Evolutionary conservation across 1,284 basidiomycete species (phyloP), one percentile per base, ranked within the genome.

Genomic region (Stereum hirsutum): DNA sequence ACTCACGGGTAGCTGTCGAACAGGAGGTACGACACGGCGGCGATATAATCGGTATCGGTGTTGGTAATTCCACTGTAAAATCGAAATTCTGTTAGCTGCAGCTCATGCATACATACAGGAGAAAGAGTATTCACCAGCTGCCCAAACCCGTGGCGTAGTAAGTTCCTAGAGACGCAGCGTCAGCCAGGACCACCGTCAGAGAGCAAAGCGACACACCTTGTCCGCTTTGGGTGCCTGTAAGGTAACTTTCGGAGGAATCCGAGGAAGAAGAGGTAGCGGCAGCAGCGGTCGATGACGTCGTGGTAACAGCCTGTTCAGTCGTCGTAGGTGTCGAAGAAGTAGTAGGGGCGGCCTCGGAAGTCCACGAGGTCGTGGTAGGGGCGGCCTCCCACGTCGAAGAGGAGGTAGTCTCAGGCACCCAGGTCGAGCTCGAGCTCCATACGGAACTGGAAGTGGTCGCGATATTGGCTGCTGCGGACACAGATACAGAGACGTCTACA

Each of bases 1-100:
- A 54, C 81, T 50, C 54, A 83, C 78, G 80, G 79, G 65, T 60
- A 84, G 6, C 3, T 36, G 51, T 87, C 83, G 54, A 73, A 88
- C 5, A 85, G 57, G 0, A 55, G 21, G 3, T 73, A 49, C 10
- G 80, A 78, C 39, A 79, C 75, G 3, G 85, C 85, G 36, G 61
- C 75, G 43, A 88, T 83, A 54, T 57, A 52, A n/a, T 86, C 65
- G 2, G 28, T 45, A 54, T 77, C 70, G 0, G 27, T 61, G 64
- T 79, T 83, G 41, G 63, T 69, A 51, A 72, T 67, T 37, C 84
- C 85, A 56, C n/a, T n/a, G n/a, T n/a, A n/a, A n/a, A n/a, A n/a
- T n/a, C n/a, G n/a, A n/a, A n/a, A n/a, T n/a, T n/a, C n/a, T n/a
- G n/a, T n/a, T n/a, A n/a, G n/a, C n/a, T n/a, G n/a, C n/a, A n/a